Base-by-base conservation (phyloP, 768 basidiomycete genomes). In the Kwoniella mangroviensis region DNA sequence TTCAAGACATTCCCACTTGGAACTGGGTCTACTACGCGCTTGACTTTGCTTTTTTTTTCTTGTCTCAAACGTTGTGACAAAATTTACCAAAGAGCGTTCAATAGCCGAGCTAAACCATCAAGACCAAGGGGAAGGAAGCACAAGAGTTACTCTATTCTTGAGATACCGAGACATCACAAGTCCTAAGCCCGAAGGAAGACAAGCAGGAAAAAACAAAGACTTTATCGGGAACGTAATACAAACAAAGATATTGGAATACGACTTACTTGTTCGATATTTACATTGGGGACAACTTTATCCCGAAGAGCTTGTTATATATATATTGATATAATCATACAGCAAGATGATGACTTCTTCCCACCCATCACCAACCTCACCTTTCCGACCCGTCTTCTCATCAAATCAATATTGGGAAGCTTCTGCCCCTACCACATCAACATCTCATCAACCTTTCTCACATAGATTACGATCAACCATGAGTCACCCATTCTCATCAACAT, bases 401-500 rank as follows among this genome's bases (percentile, higher is more conserved):
- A 28, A 34, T 22, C 45, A 49, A 6, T 49, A 49, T 19, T 19
- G 13, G 3, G 45, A 49, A 49, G 12, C 45, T 19, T 19, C 45
- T 17, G 4, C 12, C 1, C 45, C 45, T 49, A 15, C 45, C 45
- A 54, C 63, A 53, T 2, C 26, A 12, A 7, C 45, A 49, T 49
- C 45, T 49, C 45, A 42, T 42, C 64, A 22, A 60, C 34, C 19
- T 12, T 21, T 41, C 34, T 19, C 22, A 60, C 11, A 43, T 43
- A 42, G 17, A 42, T 9, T 19, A 42, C 51, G 57, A 17, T 69
- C 62, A 10, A 55, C 40, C 43, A 69, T 69, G 68, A 57, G 42
- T 13, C 42, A 45, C 53, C 63, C 68, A 40, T 69, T 64, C 61
- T 17, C 68, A 17, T 21, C 56, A 4, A 45, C 58, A 12, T 66